Conservation (phyloP, 257 asterid species). For the Solanum sejunctum region DNA sequence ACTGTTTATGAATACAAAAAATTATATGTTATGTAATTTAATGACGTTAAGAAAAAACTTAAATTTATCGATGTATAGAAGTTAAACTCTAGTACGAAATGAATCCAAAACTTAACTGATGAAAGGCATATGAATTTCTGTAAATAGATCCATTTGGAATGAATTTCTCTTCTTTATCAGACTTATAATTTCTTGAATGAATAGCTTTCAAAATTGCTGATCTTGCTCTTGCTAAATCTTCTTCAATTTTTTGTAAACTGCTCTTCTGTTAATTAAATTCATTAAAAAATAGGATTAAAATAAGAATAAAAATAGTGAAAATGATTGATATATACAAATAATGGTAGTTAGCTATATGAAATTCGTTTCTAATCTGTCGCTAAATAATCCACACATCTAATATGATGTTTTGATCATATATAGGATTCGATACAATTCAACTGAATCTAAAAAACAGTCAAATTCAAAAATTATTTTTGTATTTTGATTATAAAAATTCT, state of each 20-base stretch:
- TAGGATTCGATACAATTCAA: too few species aligned
- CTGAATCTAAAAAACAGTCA: neutral
- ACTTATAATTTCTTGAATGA: neutral
- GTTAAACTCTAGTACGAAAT: neutral
- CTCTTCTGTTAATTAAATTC: neutral
- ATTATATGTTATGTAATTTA: neutral
- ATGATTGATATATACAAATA: neutral
- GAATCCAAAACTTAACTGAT: conserved; percentile 3
- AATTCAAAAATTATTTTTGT: neutral
- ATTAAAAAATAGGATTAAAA: neutral
- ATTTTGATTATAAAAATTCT: neutral
- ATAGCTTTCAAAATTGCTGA: conserved; percentile 3
- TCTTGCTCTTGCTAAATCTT: conserved; percentile 10
- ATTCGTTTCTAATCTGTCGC: neutral
- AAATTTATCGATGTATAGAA: neutral
- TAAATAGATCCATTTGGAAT: conserved; percentile 10
- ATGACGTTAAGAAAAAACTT: neutral
- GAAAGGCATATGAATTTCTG: conserved; percentile 9
- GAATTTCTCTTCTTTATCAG: neutral
- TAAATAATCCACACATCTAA: neutral
- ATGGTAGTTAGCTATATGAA: neutral
- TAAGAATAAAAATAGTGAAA: neutral
- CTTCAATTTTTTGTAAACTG: conserved; percentile 2
- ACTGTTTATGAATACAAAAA: too few species aligned
- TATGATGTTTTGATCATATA: neutral